Base-by-base conservation (phyloP, 495 filamentous ascomycete species). In the Penicillium bovifimosum region DNA sequence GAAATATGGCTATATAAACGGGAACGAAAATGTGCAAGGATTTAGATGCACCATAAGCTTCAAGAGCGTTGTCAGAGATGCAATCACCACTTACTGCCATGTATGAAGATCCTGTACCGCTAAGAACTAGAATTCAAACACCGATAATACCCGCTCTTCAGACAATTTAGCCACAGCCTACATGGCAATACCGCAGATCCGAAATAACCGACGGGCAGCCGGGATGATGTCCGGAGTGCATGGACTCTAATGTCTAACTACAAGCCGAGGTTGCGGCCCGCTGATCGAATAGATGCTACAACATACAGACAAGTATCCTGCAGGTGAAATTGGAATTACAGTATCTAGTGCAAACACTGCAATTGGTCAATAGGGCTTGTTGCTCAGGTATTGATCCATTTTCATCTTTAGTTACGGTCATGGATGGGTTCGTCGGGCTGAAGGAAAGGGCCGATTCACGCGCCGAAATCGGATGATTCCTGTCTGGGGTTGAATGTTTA, bases 391-490 rank as follows among this genome's bases (percentile, higher is more conserved):
- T 33, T 33, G 17, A 10, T 43, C 16, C n/a, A 3, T 6, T 7
- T 34, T 34, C 13, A 34, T 42, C 9, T 9, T 28, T 6, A 4
- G 5, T 43, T 33, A 13, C 8, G 5, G n/a, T 9, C 14, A 17
- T 36, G 36, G 28, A 28, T 18, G 20, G 24, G 28, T 1, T 26
- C 7, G 6, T 33, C 38, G 16, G 48, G 11, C 13, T 41, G 35
- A 10, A 52, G 9, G 29, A 46, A 62, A 59, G 13, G 36, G 55
- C 59, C 59, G 59, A 59, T 62, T 47, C 36, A 31, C 59, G 59
- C 52, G 20, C 31, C 59, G 52, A 55, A 56, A 59, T 59, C 59
- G 59, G 59, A 59, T 48, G 47, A 48, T 49, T 48, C 38, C 32
- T 26, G 47, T 47, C 47, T 41, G 41, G 29, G 47, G 38, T 18